Conservation (phyloP, 495 filamentous ascomycete genomes). For the Darksidea phi region DNA sequence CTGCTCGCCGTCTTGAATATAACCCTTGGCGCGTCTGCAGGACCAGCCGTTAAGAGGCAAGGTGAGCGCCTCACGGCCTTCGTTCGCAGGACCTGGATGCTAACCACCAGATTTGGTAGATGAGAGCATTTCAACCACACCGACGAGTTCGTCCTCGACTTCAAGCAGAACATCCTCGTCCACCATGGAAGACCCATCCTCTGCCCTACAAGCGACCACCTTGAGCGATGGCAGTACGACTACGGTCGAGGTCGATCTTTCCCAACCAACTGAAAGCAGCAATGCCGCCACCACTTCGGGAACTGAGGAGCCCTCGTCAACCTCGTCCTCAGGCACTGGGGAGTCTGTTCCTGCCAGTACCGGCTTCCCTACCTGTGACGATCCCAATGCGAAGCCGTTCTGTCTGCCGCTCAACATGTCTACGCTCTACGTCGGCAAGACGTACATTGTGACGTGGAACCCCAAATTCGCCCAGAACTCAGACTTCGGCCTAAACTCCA, state of each 20-base stretch:
- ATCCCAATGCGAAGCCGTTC: conserved; percentile 39
- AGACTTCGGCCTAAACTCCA: conserved; percentile 45
- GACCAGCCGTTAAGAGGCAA: conserved; percentile 33
- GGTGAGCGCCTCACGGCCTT: conserved; percentile 21
- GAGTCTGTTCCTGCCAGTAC: conserved; percentile 18
- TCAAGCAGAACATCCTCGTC: conserved; percentile 5
- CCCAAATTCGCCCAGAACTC: conserved; percentile 24
- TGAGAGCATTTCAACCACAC: not conserved
- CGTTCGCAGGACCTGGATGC: not conserved
- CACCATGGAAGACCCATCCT: conserved; percentile 9
- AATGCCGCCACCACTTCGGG: conserved; percentile 18
- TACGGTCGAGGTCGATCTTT: conserved; percentile 26
- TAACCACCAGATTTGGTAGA: not conserved
- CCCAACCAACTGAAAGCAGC: conserved; percentile 10
- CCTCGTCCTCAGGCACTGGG: conserved; percentile 13
- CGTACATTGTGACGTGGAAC: conserved; percentile 51
- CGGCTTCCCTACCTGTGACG: conserved; percentile 43
- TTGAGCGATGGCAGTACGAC: conserved; percentile 27
- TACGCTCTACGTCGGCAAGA: conserved; percentile 45
- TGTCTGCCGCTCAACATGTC: conserved; percentile 45
- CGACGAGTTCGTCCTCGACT: conserved; percentile 1
- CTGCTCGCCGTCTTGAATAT: conserved; percentile 23
- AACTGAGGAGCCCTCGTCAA: not conserved
- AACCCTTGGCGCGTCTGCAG: conserved; percentile 29
- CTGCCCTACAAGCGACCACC: conserved; percentile 21